Percentiles rank a stretch among this genome's conserved stretches.
Evolutionary conservation across 2,329 filamentous ascomycete species (phyloP).

Genomic region (Fusarium sp.): DNA sequence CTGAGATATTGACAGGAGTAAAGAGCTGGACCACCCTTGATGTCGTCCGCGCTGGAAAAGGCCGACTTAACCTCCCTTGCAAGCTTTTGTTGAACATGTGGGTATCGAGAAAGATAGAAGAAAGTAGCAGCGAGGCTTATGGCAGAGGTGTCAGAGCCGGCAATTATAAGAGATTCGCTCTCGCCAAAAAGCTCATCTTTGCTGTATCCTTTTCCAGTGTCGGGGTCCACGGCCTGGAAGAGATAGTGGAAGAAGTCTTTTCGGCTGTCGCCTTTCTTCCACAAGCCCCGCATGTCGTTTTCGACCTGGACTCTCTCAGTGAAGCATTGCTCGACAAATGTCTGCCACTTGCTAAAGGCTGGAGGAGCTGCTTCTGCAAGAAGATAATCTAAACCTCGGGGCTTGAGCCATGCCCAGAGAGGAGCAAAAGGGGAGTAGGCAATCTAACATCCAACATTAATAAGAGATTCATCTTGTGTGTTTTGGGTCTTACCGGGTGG

Average conservation of each 20-base stretch:
- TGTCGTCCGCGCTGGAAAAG: slow-evolving; percentile 17
- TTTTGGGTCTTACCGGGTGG: slow-evolving; percentile 14
- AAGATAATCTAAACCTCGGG: slow-evolving; percentile 33
- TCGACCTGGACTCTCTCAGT: slow-evolving; percentile 24
- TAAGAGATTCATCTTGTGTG: rapidly evolving
- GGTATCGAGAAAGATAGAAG: slow-evolving; percentile 33
- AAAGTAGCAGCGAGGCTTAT: slow-evolving; percentile 25
- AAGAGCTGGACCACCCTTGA: slow-evolving; percentile 10
- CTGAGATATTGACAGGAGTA: slow-evolving; percentile 38
- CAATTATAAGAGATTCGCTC: slow-evolving; percentile 37
- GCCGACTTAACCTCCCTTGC: slow-evolving; percentile 10
- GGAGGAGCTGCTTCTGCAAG: slow-evolving; percentile 27
- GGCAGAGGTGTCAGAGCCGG: slow-evolving; percentile 34
- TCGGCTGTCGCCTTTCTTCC: slow-evolving; percentile 7
- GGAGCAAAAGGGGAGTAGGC: slow-evolving; percentile 33
- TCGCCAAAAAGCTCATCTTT: slow-evolving; percentile 38
- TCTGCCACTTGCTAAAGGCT: slow-evolving; percentile 29
- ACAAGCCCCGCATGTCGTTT: neutral
- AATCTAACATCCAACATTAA: slow-evolving; percentile 5
- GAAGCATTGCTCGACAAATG: slow-evolving; percentile 34
- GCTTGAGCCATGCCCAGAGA: slow-evolving; percentile 41
- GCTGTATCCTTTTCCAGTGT: slow-evolving; percentile 39
- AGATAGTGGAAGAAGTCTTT: slow-evolving; percentile 43
- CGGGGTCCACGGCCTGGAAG: slow-evolving; percentile 31
- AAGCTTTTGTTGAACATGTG: slow-evolving; percentile 12